These are phyloP conservation scores for Annulohypoxylon maeteangense DNA, from an alignment of 495 filamentous ascomycete species.

Conservation along the genomic window DNA sequence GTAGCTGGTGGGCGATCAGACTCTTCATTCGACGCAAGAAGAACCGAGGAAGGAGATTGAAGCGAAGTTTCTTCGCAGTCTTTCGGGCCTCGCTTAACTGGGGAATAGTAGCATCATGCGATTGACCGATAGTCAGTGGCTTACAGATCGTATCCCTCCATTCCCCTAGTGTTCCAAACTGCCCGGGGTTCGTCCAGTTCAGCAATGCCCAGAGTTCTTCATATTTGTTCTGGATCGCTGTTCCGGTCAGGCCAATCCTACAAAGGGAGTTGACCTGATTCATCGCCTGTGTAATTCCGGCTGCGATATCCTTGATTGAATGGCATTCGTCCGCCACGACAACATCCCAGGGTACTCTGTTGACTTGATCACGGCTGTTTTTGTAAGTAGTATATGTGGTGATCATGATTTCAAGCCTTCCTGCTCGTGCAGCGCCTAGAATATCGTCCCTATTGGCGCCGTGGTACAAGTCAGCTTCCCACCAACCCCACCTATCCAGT, in stretches of 20 bases:
- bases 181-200: slow-evolving; percentile 96
- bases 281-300: slow-evolving; percentile 86
- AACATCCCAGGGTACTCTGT: slow-evolving; percentile 92
- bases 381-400: slow-evolving; percentile 94
- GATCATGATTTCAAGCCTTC: slow-evolving; percentile 86
- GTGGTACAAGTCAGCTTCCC: slow-evolving; percentile 87
- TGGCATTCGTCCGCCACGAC: slow-evolving; percentile 98
- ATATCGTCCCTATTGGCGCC: slow-evolving; percentile 77
- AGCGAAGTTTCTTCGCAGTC: slow-evolving; percentile 85
- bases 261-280: slow-evolving; percentile 92
- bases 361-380: slow-evolving; percentile 76
- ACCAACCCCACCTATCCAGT: slow-evolving; percentile 92
- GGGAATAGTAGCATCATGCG: slow-evolving; percentile 86
- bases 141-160: slow-evolving; percentile 83
- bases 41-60: slow-evolving; percentile 89
- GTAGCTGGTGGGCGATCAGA: slow-evolving; percentile 92
- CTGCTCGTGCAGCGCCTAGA: slow-evolving; percentile 76
- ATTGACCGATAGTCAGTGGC: slow-evolving; percentile 85
- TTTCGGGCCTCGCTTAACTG: slow-evolving; percentile 84
- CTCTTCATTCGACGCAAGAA: slow-evolving; percentile 95
- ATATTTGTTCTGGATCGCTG: slow-evolving; percentile 98
- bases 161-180: slow-evolving; percentile 77
- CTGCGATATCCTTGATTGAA: slow-evolving; percentile 80
- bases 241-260: slow-evolving; percentile 92
- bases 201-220: slow-evolving; percentile 96